Conservation (phyloP, 257 asterid genomes). For the Solanum boliviense region DNA sequence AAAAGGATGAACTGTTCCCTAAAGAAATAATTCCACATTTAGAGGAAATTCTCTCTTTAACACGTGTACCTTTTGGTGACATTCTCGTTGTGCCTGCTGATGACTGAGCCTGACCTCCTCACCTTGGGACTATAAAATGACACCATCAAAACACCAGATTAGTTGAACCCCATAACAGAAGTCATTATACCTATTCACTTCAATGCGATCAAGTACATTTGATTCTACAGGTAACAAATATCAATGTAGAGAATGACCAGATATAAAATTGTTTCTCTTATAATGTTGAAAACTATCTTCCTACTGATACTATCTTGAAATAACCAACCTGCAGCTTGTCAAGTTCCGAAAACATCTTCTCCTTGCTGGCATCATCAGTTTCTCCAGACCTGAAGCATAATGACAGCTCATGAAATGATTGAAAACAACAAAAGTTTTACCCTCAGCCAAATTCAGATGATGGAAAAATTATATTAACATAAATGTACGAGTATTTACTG, state of each 20-base stretch:
- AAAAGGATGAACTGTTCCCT: neutral
- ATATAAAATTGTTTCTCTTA: neutral
- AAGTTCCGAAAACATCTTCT: constrained; percentile 38
- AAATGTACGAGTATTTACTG: neutral
- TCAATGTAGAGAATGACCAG: neutral
- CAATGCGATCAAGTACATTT: neutral
- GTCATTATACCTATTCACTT: neutral
- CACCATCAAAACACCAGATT: neutral
- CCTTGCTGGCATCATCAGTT: constrained; percentile 18
- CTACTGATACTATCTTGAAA: neutral
- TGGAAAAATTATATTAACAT: neutral
- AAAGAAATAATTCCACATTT: neutral
- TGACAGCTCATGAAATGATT: neutral
- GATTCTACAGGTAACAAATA: neutral
- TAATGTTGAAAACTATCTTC: neutral
- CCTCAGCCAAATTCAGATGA: neutral
- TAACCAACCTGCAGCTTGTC: constrained; percentile 56
- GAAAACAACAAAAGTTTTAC: neutral
- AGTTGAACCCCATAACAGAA: neutral
- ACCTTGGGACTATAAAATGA: constrained; percentile 36
- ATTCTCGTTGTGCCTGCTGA: constrained; percentile 66
- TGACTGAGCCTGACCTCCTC: constrained; percentile 59
- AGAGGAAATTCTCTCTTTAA: neutral
- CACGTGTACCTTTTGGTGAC: constrained; percentile 54
- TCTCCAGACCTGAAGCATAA: constrained; percentile 50